Percentiles rank a stretch among this genome's conserved stretches.
Conservation (phyloP, 768 basidiomycete species). For the Amanita pseudoporphyria region DNA sequence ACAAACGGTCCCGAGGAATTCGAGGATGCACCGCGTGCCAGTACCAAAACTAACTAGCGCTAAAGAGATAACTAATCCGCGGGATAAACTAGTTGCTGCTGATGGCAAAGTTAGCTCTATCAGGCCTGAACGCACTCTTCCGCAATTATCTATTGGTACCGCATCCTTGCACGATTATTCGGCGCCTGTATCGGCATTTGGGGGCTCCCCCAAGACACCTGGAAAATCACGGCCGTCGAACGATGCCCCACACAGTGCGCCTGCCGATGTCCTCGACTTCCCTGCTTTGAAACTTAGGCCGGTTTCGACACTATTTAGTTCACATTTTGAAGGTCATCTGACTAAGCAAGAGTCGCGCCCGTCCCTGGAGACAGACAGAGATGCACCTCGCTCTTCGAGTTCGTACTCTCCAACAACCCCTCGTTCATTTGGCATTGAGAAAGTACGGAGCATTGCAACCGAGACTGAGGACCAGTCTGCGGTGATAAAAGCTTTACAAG, state of each 20-base stretch:
- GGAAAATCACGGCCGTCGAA: slow-evolving; percentile 20
- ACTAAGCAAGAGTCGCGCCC: slow-evolving; percentile 24
- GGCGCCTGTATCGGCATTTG: not conserved
- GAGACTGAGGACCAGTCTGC: slow-evolving; percentile 25
- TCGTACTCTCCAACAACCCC: slow-evolving; percentile 42
- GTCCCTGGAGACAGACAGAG: slow-evolving; percentile 31
- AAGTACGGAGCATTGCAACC: slow-evolving; percentile 13
- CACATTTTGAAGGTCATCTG: slow-evolving; percentile 50
- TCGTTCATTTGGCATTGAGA: slow-evolving; percentile 18
- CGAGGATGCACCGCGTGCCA: slow-evolving; percentile 29
- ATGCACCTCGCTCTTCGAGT: slow-evolving; percentile 43
- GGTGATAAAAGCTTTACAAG: slow-evolving; percentile 45
- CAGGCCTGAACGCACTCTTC: slow-evolving; percentile 10
- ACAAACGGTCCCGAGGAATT: slow-evolving; percentile 10
- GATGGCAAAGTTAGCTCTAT: too few relatives aligned
- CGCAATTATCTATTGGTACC: slow-evolving; percentile 32
- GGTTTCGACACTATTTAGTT: slow-evolving; percentile 66
- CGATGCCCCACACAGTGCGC: slow-evolving; percentile 47
- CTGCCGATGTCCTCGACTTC: slow-evolving; percentile 53
- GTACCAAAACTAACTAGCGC: slow-evolving; percentile 20
- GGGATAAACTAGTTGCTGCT: not conserved
- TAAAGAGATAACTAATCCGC: not conserved
- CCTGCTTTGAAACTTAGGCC: slow-evolving; percentile 63
- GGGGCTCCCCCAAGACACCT: slow-evolving; percentile 11
- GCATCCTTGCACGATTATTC: slow-evolving; percentile 13